Percentiles rank a stretch among this genome's conserved stretches.
These are phyloP conservation scores for Aspergillus calidoustus DNA, from an alignment of 2,329 filamentous ascomycete species.

Conservation along the genomic window DNA sequence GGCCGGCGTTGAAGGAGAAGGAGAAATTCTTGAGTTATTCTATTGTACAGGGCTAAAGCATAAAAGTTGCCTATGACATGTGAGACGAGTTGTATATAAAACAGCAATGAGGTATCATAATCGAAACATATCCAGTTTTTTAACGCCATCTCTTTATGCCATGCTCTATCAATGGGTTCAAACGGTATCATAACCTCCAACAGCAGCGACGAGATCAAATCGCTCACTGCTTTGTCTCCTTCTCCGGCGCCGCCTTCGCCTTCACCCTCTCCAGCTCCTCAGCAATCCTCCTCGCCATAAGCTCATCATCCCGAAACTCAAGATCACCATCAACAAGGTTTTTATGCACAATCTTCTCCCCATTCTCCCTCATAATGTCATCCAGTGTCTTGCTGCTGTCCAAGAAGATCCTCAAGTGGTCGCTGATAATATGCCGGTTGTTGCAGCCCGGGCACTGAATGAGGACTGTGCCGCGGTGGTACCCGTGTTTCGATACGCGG, in stretches of 20 bases:
- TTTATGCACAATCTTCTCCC: constrained; percentile 79
- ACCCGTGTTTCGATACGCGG: constrained; percentile 88
- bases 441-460: constrained; percentile 86
- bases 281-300: constrained; percentile 38
- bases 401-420: constrained; percentile 72
- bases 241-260: background rate
- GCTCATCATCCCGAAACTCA: constrained; percentile 86
- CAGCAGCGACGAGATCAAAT: background rate
- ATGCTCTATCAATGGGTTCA: background rate
- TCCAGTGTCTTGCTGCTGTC: constrained; percentile 49
- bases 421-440: constrained; percentile 87
- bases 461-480: constrained; percentile 86
- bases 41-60: constrained; percentile 25
- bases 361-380: constrained; percentile 46
- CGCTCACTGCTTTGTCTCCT: background rate
- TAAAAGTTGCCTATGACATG: constrained; percentile 19
- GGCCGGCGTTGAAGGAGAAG: constrained; percentile 12
- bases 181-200: background rate
- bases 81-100: constrained; percentile 30
- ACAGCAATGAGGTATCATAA: constrained; percentile 20
- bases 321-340: constrained; percentile 80
- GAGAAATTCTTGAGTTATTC: constrained; percentile 8
- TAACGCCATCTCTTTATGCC: constrained; percentile 14
- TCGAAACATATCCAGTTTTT: constrained; percentile 11
- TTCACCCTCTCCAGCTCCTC: constrained; percentile 16